Base-by-base conservation (phyloP, 768 basidiomycete species). In the Phallus indusiatus region DNA sequence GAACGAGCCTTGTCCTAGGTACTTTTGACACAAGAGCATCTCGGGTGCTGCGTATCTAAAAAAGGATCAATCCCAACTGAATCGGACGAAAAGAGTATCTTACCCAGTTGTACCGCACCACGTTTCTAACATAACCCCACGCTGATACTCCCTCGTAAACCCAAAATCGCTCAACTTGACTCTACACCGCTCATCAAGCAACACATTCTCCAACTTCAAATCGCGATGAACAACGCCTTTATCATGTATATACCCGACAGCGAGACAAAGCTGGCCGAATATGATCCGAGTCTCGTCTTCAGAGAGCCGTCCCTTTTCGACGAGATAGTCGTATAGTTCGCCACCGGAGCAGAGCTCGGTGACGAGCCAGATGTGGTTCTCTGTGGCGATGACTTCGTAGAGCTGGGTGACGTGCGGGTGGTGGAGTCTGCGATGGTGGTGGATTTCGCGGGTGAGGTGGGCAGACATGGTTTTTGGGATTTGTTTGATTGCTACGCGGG, bases 341-440 rank as follows among this genome's bases (percentile, higher is more conserved):
- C 96, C 96, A 10, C 96, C 96, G 49, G 84, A 86, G 72, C 96
- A 98, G 35, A 99, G 84, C 69, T 99, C 96, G 16, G 94, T 91
- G 47, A 99, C 88, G 60, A 99, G 92, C 93, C 94, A 98, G 68
- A 99, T 94, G 63, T 83, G 81, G 22, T 83, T 81, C 73, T 99
- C 96, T 1, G 96, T 98, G 9, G 96, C 96, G 69, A 98, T 90
- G 68, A 98, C 91, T 73, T 99, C 95, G 75, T 90, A 96, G 72
- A 98, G 85, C 68, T 95, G 93, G 14, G 93, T 90, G 67, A 99
- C 83, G 69, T 96, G 85, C 0, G 93, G 93, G 67, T 98, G 95
- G 69, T 96, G 96, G 12, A 99, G 81, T 53, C 92, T 89, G 54
- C 95, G 88, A 74, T 99, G 95, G 67, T 99, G 96, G 68, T 99